Percentiles rank a stretch among this genome's conserved stretches.
phyloP scores from a whole-genome alignment of 768 basidiomycete species.

The Kondoa subrosea region DNA sequence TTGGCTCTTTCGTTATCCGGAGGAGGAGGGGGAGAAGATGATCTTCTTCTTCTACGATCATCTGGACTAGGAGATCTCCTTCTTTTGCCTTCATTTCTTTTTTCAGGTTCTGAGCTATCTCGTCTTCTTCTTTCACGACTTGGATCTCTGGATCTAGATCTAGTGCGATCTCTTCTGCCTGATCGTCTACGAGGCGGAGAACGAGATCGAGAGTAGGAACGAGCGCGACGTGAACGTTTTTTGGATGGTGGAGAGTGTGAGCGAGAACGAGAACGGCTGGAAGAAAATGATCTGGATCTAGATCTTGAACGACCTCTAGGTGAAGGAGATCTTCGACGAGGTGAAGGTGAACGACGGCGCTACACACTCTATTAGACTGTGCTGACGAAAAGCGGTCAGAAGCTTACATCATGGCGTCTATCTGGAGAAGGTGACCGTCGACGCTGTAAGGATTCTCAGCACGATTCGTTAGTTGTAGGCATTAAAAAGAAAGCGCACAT shows the following conservation, averaged over 20 bases:
- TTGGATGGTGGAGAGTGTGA: constrained; percentile 11
- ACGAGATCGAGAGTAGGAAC: not conserved
- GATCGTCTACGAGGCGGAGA: not conserved
- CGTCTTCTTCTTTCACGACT: not conserved
- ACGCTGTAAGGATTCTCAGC: not conserved
- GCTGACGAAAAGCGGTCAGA: not conserved
- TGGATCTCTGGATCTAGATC: not conserved
- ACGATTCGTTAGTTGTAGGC: not conserved
- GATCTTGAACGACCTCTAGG: not conserved
- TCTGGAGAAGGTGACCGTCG: not conserved
- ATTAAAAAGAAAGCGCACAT: not conserved
- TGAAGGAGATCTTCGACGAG: not conserved
- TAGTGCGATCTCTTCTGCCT: not conserved
- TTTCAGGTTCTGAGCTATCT: not conserved
- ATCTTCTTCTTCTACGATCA: constrained; percentile 52
- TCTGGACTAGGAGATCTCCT: not conserved
- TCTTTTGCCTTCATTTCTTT: not conserved
- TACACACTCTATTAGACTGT: no score
- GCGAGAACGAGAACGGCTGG: constrained; percentile 8
- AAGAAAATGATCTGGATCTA: constrained; percentile 5
- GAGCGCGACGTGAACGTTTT: not conserved
- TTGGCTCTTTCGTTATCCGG: no score
- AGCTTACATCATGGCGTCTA: constrained; percentile 10
- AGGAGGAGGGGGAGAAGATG: constrained; percentile 40
- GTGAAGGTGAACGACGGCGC: not conserved